Conservation (phyloP, 805 yeast species). For the Monosporozyma yasuniensis region DNA sequence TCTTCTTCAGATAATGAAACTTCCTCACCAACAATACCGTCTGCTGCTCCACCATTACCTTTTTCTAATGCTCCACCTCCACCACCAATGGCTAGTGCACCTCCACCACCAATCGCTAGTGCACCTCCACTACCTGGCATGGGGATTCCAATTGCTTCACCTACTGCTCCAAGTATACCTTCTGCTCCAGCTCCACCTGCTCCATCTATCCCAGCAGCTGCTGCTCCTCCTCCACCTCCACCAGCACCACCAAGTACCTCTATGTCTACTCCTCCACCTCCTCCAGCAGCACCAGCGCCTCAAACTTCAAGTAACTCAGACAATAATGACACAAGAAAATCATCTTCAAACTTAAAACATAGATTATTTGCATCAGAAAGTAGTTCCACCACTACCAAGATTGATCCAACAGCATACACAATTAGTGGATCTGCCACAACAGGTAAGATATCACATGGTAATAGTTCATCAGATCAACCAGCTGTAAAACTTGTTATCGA, state of each 20-base stretch:
- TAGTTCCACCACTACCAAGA: slow-evolving; percentile 18
- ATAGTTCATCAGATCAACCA: slow-evolving; percentile 15
- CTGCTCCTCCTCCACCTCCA: slow-evolving; percentile 18
- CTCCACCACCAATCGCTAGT: slow-evolving; percentile 5
- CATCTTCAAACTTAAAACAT: slow-evolving; percentile 15
- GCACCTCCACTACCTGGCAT: slow-evolving; percentile 5
- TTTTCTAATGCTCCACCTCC: slow-evolving; percentile 10
- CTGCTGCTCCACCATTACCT: slow-evolving; percentile 11
- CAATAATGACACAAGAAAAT: background rate
- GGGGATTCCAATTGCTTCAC: slow-evolving; percentile 3
- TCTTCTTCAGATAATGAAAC: background rate
- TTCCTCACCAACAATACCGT: background rate
- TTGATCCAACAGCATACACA: slow-evolving; percentile 11
- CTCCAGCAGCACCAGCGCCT: slow-evolving; percentile 12
- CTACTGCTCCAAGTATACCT: background rate
- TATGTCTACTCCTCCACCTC: slow-evolving; percentile 16
- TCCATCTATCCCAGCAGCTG: background rate
- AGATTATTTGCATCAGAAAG: slow-evolving; percentile 23
- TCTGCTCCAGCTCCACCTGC: slow-evolving; percentile 16
- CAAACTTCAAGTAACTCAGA: slow-evolving; percentile 5
- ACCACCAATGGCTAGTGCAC: slow-evolving; percentile 6
- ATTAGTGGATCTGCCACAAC: slow-evolving; percentile 6
- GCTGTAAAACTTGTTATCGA: slow-evolving; percentile 41
- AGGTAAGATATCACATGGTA: background rate
- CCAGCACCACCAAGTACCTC: slow-evolving; percentile 21